phyloP scores from a whole-genome alignment of 352 stramenopile genomes.

The Phytophthora fragariaefolia region DNA sequence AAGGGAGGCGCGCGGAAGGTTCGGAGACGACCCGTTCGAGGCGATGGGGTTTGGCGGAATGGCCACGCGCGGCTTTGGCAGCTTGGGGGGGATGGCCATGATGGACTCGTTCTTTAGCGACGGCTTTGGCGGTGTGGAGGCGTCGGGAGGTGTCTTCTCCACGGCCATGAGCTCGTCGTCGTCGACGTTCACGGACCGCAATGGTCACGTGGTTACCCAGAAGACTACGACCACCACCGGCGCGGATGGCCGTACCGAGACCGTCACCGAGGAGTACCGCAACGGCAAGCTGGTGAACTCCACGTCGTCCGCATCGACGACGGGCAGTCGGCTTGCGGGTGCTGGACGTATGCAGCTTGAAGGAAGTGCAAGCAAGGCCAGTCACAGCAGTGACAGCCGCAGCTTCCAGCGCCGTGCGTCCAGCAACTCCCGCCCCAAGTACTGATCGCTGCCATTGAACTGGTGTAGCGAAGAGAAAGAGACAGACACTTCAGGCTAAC shows the following conservation, averaged over 20 bases:
- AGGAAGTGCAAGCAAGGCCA: slow-evolving; percentile 2
- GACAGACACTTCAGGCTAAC: slow-evolving; percentile 4
- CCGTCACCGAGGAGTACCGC: slow-evolving; percentile 73
- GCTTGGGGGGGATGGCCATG: slow-evolving; percentile 41
- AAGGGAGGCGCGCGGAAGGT: slow-evolving; percentile 18
- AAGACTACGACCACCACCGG: slow-evolving; percentile 75
- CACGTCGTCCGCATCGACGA: slow-evolving; percentile 34
- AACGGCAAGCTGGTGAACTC: slow-evolving; percentile 73
- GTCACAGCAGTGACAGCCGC: background rate
- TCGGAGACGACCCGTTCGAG: slow-evolving; percentile 42
- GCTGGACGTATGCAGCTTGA: slow-evolving; percentile 74
- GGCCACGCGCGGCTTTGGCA: slow-evolving; percentile 46
- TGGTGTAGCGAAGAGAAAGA: background rate
- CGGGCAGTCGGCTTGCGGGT: slow-evolving; percentile 49
- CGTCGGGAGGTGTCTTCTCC: slow-evolving; percentile 28
- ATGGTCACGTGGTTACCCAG: slow-evolving; percentile 74
- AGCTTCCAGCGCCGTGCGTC: slow-evolving; percentile 29
- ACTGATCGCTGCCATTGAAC: slow-evolving; percentile 9
- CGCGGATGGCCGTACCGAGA: slow-evolving; percentile 57
- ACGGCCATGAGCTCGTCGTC: slow-evolving; percentile 66
- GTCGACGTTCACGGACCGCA: slow-evolving; percentile 73
- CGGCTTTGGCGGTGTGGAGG: slow-evolving; percentile 30
- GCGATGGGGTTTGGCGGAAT: slow-evolving; percentile 46
- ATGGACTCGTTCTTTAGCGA: slow-evolving; percentile 62
- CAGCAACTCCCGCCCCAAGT: slow-evolving; percentile 19